phyloP scores from a whole-genome alignment of 2,329 filamentous ascomycete species.

The Alternaria rosae region DNA sequence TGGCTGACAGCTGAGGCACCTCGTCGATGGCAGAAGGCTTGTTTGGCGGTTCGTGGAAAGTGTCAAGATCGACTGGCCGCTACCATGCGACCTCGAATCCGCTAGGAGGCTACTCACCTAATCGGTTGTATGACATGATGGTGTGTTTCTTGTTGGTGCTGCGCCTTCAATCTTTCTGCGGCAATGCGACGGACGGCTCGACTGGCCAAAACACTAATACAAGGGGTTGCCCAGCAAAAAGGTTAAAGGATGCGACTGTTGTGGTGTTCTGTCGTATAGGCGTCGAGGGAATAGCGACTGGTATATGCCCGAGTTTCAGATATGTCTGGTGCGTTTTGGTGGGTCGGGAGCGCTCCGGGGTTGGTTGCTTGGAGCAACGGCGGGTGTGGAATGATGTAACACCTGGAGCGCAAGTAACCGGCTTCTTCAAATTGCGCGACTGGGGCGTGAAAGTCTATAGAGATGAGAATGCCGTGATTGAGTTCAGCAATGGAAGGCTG shows the following conservation, averaged over 20 bases:
- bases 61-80: background rate
- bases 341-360: conserved; percentile 23
- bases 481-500: background rate
- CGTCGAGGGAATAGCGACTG: conserved; percentile 21
- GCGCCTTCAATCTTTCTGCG: conserved; percentile 31
- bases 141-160: conserved; percentile 17
- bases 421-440: background rate
- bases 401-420: background rate
- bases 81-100: background rate
- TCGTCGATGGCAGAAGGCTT: conserved; percentile 7
- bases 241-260: conserved; percentile 21
- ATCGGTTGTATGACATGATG: conserved; percentile 48
- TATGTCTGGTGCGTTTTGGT: conserved; percentile 29
- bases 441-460: background rate
- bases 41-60: background rate
- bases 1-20: background rate
- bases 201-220: conserved; percentile 25
- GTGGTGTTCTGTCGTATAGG: conserved; percentile 26
- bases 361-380: conserved; percentile 46
- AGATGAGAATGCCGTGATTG: background rate
- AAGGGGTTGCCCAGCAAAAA: conserved; percentile 17
- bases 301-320: conserved; percentile 37
- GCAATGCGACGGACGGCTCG: conserved; percentile 20
- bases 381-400: conserved; percentile 21
- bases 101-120: conserved; percentile 39